Evolutionary conservation across 2,329 filamentous ascomycete genomes (phyloP).

Genomic region (Ophiostoma quercus): DNA sequence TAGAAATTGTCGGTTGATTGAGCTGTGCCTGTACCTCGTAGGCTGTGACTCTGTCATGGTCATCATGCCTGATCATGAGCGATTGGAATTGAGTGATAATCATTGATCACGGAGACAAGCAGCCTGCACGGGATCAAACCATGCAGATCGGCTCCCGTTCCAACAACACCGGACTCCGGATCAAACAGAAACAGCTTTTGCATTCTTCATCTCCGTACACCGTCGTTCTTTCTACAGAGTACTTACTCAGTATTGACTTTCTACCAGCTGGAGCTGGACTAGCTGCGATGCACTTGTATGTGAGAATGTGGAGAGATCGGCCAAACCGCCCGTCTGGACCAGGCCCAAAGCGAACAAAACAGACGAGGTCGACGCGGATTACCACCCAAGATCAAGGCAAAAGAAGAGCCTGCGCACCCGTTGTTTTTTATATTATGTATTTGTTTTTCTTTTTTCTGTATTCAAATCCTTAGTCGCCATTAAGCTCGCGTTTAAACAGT

Average conservation of each 20-base stretch:
- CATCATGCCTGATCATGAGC: no score
- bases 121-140: background rate
- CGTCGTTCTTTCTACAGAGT: no score
- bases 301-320: conserved; percentile 4
- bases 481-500: background rate
- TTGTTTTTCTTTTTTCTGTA: background rate
- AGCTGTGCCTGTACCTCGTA: background rate
- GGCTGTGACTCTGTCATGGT: no score
- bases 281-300: background rate
- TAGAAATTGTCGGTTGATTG: background rate
- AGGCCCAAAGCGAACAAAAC: conserved; percentile 22
- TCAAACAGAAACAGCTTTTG: background rate
- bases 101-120: background rate
- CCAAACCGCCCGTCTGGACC: conserved; percentile 9
- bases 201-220: no score
- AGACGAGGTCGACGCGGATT: conserved; percentile 18
- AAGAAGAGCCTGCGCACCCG: background rate
- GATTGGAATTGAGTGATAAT: no score
- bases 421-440: background rate
- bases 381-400: conserved; percentile 1
- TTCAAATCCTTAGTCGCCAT: background rate
- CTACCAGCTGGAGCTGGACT: background rate
- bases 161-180: background rate
- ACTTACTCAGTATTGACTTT: no score
- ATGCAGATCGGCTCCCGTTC: background rate